Percentiles rank a stretch among this genome's conserved stretches.
phyloP scores from a whole-genome alignment of 2,329 filamentous ascomycete genomes.

The Fusarium equiseti region DNA sequence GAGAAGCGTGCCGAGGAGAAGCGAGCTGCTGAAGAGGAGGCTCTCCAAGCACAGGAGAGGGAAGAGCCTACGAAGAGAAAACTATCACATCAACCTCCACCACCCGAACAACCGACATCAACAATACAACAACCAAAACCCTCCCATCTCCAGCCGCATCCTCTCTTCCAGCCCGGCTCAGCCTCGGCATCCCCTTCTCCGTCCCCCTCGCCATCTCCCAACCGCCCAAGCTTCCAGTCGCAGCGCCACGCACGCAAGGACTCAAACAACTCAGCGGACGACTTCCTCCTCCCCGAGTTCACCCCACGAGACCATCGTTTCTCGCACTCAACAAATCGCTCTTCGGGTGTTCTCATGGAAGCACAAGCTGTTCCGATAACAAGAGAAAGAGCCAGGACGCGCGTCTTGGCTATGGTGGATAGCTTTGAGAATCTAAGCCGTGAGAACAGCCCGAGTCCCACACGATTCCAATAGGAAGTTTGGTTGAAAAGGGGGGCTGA shows the following conservation, averaged over 20 bases:
- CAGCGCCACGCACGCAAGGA: constrained; percentile 29
- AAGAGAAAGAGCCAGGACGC: constrained; percentile 56
- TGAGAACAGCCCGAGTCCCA: constrained; percentile 59
- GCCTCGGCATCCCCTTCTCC: constrained; percentile 23
- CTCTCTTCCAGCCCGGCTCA: constrained; percentile 40
- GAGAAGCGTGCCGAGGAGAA: constrained; percentile 20
- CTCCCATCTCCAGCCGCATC: constrained; percentile 36
- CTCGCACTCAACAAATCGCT: constrained; percentile 49
- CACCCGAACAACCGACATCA: constrained; percentile 12
- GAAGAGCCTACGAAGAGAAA: constrained; percentile 10
- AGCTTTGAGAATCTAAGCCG: constrained; percentile 63
- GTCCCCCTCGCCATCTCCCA: constrained; percentile 29
- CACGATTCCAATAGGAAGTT: constrained; percentile 17
- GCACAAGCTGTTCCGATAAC: constrained; percentile 61
- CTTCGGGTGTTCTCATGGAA: constrained; percentile 55
- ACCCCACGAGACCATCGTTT: constrained; percentile 37
- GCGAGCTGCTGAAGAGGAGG: constrained; percentile 4
- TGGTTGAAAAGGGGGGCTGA: neutral
- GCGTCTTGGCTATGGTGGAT: constrained; percentile 68
- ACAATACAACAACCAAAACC: constrained; percentile 22
- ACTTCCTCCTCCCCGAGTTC: constrained; percentile 42
- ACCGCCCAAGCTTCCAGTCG: constrained; percentile 2
- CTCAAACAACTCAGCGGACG: constrained; percentile 29
- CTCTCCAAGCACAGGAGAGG: neutral
- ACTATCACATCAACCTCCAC: constrained; percentile 1